phyloP scores from a whole-genome alignment of 495 filamentous ascomycete species.

The Daldinia bambusicola region DNA sequence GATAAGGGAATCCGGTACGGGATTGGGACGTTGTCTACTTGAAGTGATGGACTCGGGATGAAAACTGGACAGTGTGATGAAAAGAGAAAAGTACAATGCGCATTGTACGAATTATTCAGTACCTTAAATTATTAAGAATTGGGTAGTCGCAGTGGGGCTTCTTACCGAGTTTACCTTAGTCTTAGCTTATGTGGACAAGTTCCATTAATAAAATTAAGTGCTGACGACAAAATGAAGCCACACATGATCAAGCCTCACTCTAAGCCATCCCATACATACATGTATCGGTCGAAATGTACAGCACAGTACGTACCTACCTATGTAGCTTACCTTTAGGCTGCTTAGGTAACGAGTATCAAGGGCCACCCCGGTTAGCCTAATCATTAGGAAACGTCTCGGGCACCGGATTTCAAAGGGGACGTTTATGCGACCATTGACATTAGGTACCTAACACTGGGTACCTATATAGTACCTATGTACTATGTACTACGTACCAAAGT shows the following conservation, averaged over 20 bases:
- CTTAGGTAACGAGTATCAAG: neutral
- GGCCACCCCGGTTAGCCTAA: constrained; percentile 1
- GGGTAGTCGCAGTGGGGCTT: neutral
- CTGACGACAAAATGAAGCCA: neutral
- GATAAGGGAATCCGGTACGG: constrained; percentile 19
- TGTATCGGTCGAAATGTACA: too few species aligned
- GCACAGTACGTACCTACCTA: too few species aligned
- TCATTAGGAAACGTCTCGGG: constrained; percentile 39
- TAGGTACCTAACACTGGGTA: too few species aligned
- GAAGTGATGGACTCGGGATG: constrained; percentile 2
- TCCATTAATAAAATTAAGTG: neutral
- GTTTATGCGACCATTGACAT: constrained; percentile 35
- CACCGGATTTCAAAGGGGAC: constrained; percentile 32
- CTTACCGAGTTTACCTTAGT: neutral
- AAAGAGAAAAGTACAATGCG: neutral
- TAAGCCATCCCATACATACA: too few species aligned
- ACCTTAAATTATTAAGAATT: too few species aligned
- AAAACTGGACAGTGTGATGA: neutral
- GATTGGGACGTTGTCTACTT: neutral
- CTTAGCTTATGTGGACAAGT: neutral
- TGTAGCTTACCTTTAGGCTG: neutral
- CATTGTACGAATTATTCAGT: too few species aligned
- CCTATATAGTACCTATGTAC: too few species aligned
- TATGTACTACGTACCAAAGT: neutral
- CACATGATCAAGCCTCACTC: neutral